Base-by-base conservation (phyloP, 257 asterid genomes). In the Capsicum baccatum region DNA sequence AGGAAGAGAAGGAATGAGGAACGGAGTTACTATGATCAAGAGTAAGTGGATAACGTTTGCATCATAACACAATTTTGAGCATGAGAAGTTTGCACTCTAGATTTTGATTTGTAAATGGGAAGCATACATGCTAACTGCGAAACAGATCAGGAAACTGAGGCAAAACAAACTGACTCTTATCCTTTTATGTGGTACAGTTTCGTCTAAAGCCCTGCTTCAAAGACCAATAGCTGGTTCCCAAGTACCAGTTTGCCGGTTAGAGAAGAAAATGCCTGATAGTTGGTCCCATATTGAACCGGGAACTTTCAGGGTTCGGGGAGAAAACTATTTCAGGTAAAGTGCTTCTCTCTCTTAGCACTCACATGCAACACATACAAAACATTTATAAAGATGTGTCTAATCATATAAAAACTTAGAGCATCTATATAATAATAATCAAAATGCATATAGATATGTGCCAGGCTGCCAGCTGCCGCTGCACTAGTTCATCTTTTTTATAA, bases 181-280 rank as follows among this genome's bases (percentile, higher is more conserved):
- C 39, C 64, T 42, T 69, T 54, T 83, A 7, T 68, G 10, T 37
- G 37, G 83, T 89, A 82, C 92, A 97, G 98, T 97, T 89, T 95
- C 97, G 69, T 94, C 97, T 6, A 97, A 95, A 91, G 81, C 89
- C 26, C 85, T 94, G 79, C 84, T 97, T 73, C 97, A 85, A 74
- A 92, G 96, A 83, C 99, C 99, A 37, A 82, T 91, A 81, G 98
- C 99, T 52, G 99, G 99, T 84, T 88, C 99, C 58, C 99, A 97
- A 87, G 97, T 97, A 69, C 98, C 99, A 2, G 93, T 89, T 73
- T 94, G 96, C 73, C 99, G 97, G 39, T 74, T 91, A 87, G 98
- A 93, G 85, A 97, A 97, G 93, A 92, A 92, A 89, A 90, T 94
- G 79, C 92, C 96, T 0, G 96, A 94, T 84, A 95, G 92, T 90